Evolutionary conservation across 2,329 filamentous ascomycete genomes (phyloP).

Genomic region (Cladosporium sphaerospermum): DNA sequence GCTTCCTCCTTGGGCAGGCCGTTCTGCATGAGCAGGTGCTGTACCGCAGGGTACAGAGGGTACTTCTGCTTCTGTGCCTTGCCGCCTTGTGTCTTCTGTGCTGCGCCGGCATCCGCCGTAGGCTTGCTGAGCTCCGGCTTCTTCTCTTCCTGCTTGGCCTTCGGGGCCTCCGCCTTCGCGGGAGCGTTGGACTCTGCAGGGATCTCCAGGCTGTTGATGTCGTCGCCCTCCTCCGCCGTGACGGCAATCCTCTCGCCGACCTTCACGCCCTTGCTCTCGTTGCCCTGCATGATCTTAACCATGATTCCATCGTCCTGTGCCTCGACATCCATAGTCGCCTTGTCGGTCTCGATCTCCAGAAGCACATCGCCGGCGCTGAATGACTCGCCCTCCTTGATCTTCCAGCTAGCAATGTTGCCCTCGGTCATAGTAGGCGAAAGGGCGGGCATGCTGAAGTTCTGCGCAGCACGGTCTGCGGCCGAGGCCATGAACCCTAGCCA

Average conservation of each 20-base stretch:
- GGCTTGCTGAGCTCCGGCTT: conserved; percentile 20
- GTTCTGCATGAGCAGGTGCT: conserved; percentile 72
- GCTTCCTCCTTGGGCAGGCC: conserved; percentile 69
- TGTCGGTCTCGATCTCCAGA: conserved; percentile 89
- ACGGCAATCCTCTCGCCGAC: conserved; percentile 79
- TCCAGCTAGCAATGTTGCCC: conserved; percentile 80
- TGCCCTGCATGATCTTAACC: conserved; percentile 70
- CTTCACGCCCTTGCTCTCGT: conserved; percentile 69
- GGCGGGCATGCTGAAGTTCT: conserved; percentile 87
- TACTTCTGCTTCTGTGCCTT: conserved; percentile 61
- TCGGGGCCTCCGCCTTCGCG: conserved; percentile 17
- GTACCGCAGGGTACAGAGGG: conserved; percentile 76
- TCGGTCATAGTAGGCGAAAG: conserved; percentile 92
- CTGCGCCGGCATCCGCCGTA: conserved; percentile 25
- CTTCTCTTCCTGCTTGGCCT: conserved; percentile 18
- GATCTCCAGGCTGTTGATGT: conserved; percentile 66
- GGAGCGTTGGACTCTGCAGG: conserved; percentile 53
- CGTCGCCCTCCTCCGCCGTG: conserved; percentile 74
- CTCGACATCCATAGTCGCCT: conserved; percentile 92
- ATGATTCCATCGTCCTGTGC: conserved; percentile 83
- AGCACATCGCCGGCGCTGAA: conserved; percentile 80
- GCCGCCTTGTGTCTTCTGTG: conserved; percentile 24
- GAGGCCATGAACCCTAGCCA: conserved; percentile 23
- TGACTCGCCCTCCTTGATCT: conserved; percentile 77
- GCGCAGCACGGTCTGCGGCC: conserved; percentile 54